Evolutionary conservation across 805 yeast genomes (phyloP), one percentile per base, ranked within the genome.

Genomic region (Saturnispora diversa): DNA sequence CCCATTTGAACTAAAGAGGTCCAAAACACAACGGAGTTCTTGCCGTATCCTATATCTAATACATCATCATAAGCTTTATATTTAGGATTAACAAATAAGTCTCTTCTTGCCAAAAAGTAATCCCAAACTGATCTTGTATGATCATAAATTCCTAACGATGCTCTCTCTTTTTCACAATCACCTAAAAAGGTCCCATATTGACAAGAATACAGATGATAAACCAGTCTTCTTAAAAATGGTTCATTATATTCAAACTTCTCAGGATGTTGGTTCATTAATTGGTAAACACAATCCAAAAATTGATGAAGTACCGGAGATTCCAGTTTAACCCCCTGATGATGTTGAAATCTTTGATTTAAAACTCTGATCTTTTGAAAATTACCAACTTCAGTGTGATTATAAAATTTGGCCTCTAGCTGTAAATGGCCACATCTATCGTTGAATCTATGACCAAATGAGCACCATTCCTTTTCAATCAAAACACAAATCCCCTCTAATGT

Each of bases 291-390:
- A 54, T 92, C 98, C 34, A 92, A 60, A 60, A 88, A 92, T 55
- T 92, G 98, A 52, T 87, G 97, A 62, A 92, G 90, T 1, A 88
- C 75, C 0, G 98, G 98, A 10, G 95, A 83, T n/a, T 80, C 75
- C 40, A 76, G 71, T 33, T 80, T 78, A 37, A 71, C 50, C 41
- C 66, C 74, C 40, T 66, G 66, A 34, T 64, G 65, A 45, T 68
- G 72, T 40, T 69, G 71, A 47, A 73, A 68, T 48, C 70, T 68
- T 46, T 70, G 68, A 38, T 78, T 68, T 17, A 79, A 65, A 38
- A 68, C 69, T 44, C 62, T 67, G 35, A 77, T 56, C 37, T 63
- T 64, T 33, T 56, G 64, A 20, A 62, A 54, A 16, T 58, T 49
- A 8, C 64, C 50, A 31, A 45, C 55, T 13, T 57, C 58, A 0